These are phyloP conservation scores for Trichopus zeylanicus DNA, from an alignment of 116 monocot species.

Conservation along the genomic window DNA sequence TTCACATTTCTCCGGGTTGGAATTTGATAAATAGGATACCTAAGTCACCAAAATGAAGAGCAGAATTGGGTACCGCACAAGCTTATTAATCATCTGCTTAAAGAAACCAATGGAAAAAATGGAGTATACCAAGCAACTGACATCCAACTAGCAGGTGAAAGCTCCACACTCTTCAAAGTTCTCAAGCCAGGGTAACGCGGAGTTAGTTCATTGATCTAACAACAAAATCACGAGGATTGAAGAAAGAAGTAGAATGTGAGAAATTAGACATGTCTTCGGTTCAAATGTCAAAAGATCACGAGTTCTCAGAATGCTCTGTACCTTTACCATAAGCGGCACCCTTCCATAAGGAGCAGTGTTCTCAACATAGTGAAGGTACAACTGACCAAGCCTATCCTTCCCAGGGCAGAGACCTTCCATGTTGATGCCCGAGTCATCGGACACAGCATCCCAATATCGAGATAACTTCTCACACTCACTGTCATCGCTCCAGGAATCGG, in stretches of 20 bases:
- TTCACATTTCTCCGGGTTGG: constrained; percentile 43
- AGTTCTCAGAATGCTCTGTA: neutral
- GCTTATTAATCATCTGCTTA: neutral
- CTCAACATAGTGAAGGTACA: constrained; percentile 8
- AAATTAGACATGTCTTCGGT: neutral
- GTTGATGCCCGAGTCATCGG: constrained; percentile 5
- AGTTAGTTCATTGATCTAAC: constrained; percentile 36
- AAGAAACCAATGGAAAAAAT: constrained; percentile 3
- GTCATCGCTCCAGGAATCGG: constrained; percentile 61
- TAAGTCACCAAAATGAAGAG: constrained; percentile 12
- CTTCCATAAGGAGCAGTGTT: constrained; percentile 4
- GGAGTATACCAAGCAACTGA: constrained; percentile 59
- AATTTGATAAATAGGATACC: constrained; percentile 86
- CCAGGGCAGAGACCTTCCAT: neutral
- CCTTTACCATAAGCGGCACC: constrained; percentile 7
- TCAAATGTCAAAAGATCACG: too few relatives aligned
- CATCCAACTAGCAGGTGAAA: constrained; percentile 85
- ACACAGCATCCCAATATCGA: constrained; percentile 23
- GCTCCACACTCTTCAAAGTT: constrained; percentile 45
- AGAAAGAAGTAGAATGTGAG: too few relatives aligned
- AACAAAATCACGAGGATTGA: too few relatives aligned
- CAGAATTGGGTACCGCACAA: too few relatives aligned
- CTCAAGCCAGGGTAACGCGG: constrained; percentile 40
- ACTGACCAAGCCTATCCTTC: constrained; percentile 8
- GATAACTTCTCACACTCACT: constrained; percentile 52